A percentile compares a stretch with the other conserved stretches of the same genome.
Evolutionary conservation across 1,284 basidiomycete genomes (phyloP).

Genomic region (Moesziomyces sp.): DNA sequence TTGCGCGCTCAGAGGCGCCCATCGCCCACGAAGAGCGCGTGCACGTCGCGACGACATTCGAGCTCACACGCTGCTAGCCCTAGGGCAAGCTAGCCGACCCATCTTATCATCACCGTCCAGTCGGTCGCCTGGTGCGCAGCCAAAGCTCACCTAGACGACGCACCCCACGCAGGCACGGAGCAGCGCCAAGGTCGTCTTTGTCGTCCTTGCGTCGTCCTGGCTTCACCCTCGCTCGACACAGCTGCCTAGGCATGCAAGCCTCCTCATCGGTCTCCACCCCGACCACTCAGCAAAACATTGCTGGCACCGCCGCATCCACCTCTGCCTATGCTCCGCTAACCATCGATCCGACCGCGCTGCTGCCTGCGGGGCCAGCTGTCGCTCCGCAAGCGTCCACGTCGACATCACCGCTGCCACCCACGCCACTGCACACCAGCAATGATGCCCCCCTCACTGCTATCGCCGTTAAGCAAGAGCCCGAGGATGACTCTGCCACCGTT

Average conservation of each 20-base stretch:
- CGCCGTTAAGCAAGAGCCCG: constrained; percentile 41
- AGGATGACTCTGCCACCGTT: constrained; percentile 10
- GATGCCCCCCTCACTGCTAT: background rate
- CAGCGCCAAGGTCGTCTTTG: background rate
- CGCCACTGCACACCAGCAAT: too few relatives aligned
- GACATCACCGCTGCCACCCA: background rate
- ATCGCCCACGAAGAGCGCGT: too few relatives aligned
- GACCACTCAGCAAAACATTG: constrained; percentile 9
- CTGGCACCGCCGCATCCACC: constrained; percentile 3
- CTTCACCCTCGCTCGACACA: background rate
- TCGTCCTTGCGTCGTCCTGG: background rate
- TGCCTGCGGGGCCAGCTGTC: background rate
- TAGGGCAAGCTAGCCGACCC: too few relatives aligned
- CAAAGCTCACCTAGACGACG: too few relatives aligned
- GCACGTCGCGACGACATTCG: too few relatives aligned
- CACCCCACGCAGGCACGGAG: background rate
- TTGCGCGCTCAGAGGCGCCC: too few relatives aligned
- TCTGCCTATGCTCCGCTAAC: constrained; percentile 27
- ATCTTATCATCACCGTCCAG: too few relatives aligned
- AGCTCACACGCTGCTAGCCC: too few relatives aligned
- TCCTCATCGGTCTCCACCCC: constrained; percentile 17
- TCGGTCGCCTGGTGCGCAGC: too few relatives aligned
- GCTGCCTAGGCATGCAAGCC: constrained; percentile 40
- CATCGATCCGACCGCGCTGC: constrained; percentile 34
- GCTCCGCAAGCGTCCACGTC: background rate